phyloP scores from a whole-genome alignment of 208 protist genomes.

The Spongospora subterranea region DNA sequence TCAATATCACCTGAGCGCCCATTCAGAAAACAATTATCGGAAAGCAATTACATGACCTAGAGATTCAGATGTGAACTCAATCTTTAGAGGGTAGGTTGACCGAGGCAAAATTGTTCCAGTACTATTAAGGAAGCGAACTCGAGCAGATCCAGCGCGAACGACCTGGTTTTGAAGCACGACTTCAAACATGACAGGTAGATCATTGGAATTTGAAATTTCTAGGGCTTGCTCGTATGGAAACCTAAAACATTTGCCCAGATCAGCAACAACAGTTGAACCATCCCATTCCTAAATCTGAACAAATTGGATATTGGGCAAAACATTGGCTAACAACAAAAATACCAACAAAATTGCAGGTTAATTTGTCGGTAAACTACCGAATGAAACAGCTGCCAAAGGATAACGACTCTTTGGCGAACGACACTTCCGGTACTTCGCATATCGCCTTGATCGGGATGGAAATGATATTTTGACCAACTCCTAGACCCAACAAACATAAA shows the following conservation, averaged over 20 bases:
- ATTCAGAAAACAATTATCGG: conserved; percentile 79
- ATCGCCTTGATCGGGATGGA: conserved; percentile 80
- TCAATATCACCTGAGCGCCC: conserved; percentile 34
- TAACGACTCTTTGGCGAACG: conserved; percentile 75
- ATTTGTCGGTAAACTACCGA: conserved; percentile 78
- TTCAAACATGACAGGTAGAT: conserved; percentile 88
- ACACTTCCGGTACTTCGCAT: conserved; percentile 84
- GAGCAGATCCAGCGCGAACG: conserved; percentile 69
- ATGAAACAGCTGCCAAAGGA: conserved; percentile 88
- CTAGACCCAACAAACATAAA: not conserved
- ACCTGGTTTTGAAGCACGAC: conserved; percentile 75
- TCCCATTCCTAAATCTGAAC: too few relatives aligned
- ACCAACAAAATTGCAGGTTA: too few relatives aligned
- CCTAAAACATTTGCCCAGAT: not conserved
- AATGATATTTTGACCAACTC: conserved; percentile 85
- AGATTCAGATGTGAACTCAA: conserved; percentile 80
- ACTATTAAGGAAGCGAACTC: conserved; percentile 65
- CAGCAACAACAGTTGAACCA: too few relatives aligned
- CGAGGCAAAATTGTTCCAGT: conserved; percentile 72
- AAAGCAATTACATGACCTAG: conserved; percentile 83
- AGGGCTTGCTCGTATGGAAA: conserved; percentile 71
- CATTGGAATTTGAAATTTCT: conserved; percentile 85
- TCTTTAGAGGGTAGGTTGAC: conserved; percentile 75
- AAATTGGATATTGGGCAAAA: too few relatives aligned
- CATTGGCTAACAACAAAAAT: too few relatives aligned